phyloP scores from a whole-genome alignment of 1,284 basidiomycete genomes.

The Papiliotrema terrestris region DNA sequence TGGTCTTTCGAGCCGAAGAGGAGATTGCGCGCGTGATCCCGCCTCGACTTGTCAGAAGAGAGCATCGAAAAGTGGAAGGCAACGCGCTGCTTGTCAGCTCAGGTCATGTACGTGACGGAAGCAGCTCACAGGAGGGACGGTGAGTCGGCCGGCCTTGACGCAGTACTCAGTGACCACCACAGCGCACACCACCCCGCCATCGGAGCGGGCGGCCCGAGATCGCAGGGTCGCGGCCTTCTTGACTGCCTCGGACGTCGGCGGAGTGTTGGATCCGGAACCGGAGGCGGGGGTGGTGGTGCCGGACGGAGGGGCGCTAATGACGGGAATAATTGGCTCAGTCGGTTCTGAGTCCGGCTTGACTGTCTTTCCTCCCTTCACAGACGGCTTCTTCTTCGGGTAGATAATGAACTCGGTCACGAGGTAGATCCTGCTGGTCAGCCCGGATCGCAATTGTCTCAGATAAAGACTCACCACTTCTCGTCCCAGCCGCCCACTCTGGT shows the following conservation, averaged over 20 bases:
- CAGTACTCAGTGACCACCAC: slow-evolving; percentile 65
- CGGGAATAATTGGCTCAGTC: slow-evolving; percentile 1
- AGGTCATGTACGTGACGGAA: neutral
- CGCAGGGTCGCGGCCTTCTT: slow-evolving; percentile 17
- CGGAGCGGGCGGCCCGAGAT: slow-evolving; percentile 28
- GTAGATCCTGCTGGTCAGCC: slow-evolving; percentile 55
- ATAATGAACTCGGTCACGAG: slow-evolving; percentile 64
- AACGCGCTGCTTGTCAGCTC: slow-evolving; percentile 20
- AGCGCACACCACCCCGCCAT: slow-evolving; percentile 60
- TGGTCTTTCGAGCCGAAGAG: slow-evolving; percentile 33
- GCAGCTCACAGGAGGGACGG: slow-evolving; percentile 60
- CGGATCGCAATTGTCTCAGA: neutral
- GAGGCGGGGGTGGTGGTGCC: slow-evolving; percentile 9
- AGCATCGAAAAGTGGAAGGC: slow-evolving; percentile 27
- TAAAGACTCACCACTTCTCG: slow-evolving; percentile 67
- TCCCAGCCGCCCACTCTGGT: slow-evolving; percentile 70
- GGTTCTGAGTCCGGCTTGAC: slow-evolving; percentile 2
- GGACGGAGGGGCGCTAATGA: slow-evolving; percentile 18
- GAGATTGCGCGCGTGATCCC: slow-evolving; percentile 21
- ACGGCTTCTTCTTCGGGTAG: slow-evolving; percentile 51
- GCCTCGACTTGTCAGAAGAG: slow-evolving; percentile 15
- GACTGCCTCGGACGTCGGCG: slow-evolving; percentile 13
- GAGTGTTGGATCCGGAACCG: slow-evolving; percentile 7
- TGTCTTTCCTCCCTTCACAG: slow-evolving; percentile 10
- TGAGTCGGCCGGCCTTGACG: slow-evolving; percentile 71